These are phyloP conservation scores for Umbellularia californica DNA, from an alignment of 164 flowering plant genomes.

Conservation along the genomic window DNA sequence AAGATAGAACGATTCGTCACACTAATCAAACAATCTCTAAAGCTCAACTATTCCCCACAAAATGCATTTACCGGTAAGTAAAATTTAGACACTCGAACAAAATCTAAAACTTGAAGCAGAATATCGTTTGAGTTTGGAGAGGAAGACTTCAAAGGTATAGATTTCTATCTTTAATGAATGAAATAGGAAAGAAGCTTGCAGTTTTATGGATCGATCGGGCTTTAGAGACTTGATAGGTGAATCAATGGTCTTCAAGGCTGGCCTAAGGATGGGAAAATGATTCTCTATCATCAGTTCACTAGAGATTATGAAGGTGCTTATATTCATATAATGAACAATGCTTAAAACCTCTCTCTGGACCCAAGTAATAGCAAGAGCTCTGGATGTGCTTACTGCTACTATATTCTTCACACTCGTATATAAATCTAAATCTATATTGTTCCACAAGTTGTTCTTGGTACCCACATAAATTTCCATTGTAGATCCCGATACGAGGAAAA, in stretches of 20 bases:
- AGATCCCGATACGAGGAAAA: slow-evolving; percentile 1
- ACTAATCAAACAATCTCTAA: neutral
- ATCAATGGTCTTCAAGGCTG: neutral
- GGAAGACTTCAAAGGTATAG: neutral
- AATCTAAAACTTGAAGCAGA: slow-evolving; percentile 3
- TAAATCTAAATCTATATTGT: slow-evolving; percentile 1
- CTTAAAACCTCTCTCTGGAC: slow-evolving; percentile 5
- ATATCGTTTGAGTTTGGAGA: neutral
- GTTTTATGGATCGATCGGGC: neutral
- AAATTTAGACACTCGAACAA: neutral
- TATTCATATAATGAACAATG: neutral
- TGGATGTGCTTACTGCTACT: neutral
- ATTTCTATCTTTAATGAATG: neutral
- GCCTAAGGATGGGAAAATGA: neutral
- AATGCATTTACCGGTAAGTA: neutral
- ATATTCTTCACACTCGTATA: slow-evolving; percentile 1
- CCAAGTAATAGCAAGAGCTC: slow-evolving; percentile 3
- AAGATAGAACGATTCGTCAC: neutral
- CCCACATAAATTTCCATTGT: neutral
- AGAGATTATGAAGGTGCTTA: neutral
- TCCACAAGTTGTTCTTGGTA: neutral
- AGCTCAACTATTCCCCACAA: neutral
- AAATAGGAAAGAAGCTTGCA: slow-evolving; percentile 1
- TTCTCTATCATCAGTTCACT: slow-evolving; percentile 1
- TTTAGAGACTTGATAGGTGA: neutral